These are phyloP conservation scores for Didymellaceae sp. DNA, from an alignment of 2,329 filamentous ascomycete genomes.

Conservation along the genomic window DNA sequence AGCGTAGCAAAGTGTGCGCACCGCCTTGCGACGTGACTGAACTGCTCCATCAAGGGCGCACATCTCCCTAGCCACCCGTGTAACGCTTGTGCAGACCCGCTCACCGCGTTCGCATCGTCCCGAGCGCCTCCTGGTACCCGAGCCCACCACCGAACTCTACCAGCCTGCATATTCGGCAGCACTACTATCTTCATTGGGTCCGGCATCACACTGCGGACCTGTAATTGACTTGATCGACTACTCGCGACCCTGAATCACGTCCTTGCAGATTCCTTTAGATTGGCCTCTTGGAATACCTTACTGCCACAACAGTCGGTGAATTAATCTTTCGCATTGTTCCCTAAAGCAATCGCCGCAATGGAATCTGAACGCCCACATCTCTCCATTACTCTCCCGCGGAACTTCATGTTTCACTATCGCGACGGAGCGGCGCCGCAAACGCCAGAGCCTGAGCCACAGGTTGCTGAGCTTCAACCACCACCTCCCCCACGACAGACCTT, in stretches of 20 bases:
- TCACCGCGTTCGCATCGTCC: constrained; percentile 45
- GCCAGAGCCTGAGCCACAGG: constrained; percentile 52
- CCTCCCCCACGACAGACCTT: constrained; percentile 56
- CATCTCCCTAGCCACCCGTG: constrained; percentile 36
- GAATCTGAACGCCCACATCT: constrained; percentile 53
- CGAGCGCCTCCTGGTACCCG: constrained; percentile 42
- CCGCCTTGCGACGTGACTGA: constrained; percentile 26
- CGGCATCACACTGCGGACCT: constrained; percentile 18
- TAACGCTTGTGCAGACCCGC: constrained; percentile 41
- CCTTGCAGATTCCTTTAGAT: constrained; percentile 37
- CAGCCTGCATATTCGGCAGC: constrained; percentile 37
- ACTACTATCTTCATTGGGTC: constrained; percentile 22
- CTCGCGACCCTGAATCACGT: constrained; percentile 20
- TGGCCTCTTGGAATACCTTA: constrained; percentile 18
- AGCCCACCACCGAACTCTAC: constrained; percentile 18
- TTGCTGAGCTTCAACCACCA: constrained; percentile 48
- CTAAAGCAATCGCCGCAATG: constrained; percentile 35
- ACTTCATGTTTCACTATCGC: constrained; percentile 58
- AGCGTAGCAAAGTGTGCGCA: constrained; percentile 27
- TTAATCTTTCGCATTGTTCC: constrained; percentile 5
- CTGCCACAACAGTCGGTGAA: constrained; percentile 17
- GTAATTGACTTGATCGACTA: constrained; percentile 18
- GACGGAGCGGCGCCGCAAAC: constrained; percentile 55
- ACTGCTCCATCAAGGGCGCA: constrained; percentile 27
- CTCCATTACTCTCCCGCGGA: constrained; percentile 58